phyloP scores from a whole-genome alignment of 1,284 basidiomycete genomes.

The Fomitiporia mediterranea region DNA sequence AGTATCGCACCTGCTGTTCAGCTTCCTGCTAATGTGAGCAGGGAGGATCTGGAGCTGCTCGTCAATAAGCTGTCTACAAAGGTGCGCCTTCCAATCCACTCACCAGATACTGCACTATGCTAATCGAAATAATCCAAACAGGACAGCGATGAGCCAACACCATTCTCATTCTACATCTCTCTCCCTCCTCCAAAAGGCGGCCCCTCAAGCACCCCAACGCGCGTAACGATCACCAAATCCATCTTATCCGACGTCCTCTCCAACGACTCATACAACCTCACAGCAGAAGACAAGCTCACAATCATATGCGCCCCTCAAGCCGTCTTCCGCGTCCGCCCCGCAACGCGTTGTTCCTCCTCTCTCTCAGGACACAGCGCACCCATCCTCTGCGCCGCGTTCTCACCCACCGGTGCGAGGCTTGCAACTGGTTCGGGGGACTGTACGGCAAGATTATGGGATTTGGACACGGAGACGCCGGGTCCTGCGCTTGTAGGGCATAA shows the following conservation, averaged over 20 bases:
- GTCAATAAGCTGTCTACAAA: conserved; percentile 80
- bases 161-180: conserved; percentile 83
- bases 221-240: conserved; percentile 75
- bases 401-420: conserved; percentile 85
- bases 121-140: conserved; percentile 10
- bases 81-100: conserved; percentile 38
- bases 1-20: conserved; percentile 82
- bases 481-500: conserved; percentile 86
- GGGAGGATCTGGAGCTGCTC: conserved; percentile 79
- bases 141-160: conserved; percentile 82
- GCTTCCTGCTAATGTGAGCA: conserved; percentile 81
- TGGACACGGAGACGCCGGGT: conserved; percentile 89
- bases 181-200: conserved; percentile 50
- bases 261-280: conserved; percentile 67
- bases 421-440: conserved; percentile 97
- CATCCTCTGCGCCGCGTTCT: conserved; percentile 94
- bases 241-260: conserved; percentile 75
- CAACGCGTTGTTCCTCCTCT: conserved; percentile 90
- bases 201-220: conserved; percentile 58
- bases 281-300: conserved; percentile 82
- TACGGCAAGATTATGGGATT: conserved; percentile 91
- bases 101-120: conserved; percentile 16
- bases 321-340: conserved; percentile 91
- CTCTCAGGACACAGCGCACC: conserved; percentile 89
- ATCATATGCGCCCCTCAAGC: conserved; percentile 92